A percentile compares a stretch with the other conserved stretches of the same genome.
Conservation (phyloP, 148 eudicot genomes). For the Spergularia marina region DNA sequence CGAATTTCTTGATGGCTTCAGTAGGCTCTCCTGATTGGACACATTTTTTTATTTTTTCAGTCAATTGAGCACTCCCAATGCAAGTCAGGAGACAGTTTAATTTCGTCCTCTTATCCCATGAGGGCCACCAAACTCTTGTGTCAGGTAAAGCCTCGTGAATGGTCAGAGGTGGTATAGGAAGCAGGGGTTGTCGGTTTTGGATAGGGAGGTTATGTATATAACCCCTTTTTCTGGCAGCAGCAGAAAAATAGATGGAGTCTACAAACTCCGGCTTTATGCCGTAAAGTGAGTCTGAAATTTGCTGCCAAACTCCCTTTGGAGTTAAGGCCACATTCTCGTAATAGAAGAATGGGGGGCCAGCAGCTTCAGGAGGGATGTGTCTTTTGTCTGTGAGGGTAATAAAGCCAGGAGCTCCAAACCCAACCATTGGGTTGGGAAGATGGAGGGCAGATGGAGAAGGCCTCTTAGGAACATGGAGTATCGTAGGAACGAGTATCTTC, state of each 20-base stretch:
- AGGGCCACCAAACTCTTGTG: constrained; percentile 31
- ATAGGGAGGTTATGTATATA: constrained; percentile 32
- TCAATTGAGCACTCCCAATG: constrained; percentile 32
- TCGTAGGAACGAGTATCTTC: neutral
- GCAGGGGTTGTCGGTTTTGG: constrained; percentile 18
- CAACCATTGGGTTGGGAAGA: constrained; percentile 22
- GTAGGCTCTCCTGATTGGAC: constrained; percentile 16
- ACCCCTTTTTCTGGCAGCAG: constrained; percentile 33
- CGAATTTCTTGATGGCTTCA: constrained; percentile 1
- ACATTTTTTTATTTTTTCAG: constrained; percentile 21
- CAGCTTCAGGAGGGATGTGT: neutral
- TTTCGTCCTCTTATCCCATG: constrained; percentile 27
- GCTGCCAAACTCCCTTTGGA: constrained; percentile 24
- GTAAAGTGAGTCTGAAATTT: constrained; percentile 20
- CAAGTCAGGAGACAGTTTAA: constrained; percentile 29
- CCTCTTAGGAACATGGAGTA: neutral
- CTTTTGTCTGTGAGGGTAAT: neutral
- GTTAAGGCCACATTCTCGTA: constrained; percentile 30
- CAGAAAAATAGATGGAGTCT: constrained; percentile 30
- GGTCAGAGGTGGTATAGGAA: constrained; percentile 29
- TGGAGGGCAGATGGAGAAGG: neutral
- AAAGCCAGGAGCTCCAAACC: constrained; percentile 25
- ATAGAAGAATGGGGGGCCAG: constrained; percentile 25
- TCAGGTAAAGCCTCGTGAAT: constrained; percentile 32
- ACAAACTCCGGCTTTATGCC: constrained; percentile 28